Evolutionary conservation across 2,329 filamentous ascomycete species (phyloP).

Genomic region (Colletotrichum orchidophilum): DNA sequence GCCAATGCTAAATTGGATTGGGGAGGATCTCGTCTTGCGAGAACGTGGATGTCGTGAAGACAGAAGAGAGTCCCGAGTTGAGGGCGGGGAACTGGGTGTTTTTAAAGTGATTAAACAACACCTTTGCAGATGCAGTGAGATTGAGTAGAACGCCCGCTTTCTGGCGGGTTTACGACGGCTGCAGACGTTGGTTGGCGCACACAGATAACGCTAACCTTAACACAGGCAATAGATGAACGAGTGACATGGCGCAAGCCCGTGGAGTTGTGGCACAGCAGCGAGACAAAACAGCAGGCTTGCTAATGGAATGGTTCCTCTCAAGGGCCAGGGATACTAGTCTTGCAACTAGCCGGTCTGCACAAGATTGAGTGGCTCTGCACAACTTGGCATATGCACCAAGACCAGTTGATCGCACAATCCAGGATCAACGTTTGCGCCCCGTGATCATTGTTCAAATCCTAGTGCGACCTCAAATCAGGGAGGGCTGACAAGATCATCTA

Average conservation of each 20-base stretch:
- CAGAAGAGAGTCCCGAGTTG: neutral
- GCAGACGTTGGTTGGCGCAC: neutral
- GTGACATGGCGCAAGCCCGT: neutral
- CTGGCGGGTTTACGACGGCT: constrained; percentile 9
- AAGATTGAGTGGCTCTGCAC: neutral
- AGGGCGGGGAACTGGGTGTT: neutral
- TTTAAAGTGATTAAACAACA: constrained; percentile 10
- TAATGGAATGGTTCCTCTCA: neutral
- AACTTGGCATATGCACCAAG: constrained; percentile 16
- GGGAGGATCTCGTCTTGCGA: constrained; percentile 10
- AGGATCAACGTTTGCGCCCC: neutral
- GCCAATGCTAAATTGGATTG: neutral
- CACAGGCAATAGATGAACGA: neutral
- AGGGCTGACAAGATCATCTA: neutral
- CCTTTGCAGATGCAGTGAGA: neutral
- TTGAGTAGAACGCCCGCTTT: neutral
- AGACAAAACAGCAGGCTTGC: neutral
- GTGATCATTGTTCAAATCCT: constrained; percentile 16
- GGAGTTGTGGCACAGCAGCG: neutral
- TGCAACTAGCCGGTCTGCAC: neutral
- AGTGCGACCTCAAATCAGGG: neutral
- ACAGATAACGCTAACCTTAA: neutral
- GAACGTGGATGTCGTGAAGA: neutral
- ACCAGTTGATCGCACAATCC: neutral
- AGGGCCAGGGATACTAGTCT: neutral